Conservation (phyloP, 768 basidiomycete species). For the Agrocybe pediades region DNA sequence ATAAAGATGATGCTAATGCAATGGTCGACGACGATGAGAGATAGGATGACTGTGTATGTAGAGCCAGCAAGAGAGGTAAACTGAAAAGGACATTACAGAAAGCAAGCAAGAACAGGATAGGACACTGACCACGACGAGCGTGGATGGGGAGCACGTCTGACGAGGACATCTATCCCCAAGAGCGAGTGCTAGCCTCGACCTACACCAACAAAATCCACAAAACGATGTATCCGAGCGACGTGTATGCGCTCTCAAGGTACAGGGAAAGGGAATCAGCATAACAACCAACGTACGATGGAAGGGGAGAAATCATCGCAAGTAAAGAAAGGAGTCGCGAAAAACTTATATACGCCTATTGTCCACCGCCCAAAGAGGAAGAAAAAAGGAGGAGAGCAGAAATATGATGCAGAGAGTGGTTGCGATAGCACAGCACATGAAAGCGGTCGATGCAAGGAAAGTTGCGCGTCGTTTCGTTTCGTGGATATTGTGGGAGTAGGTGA, state of each 20-base stretch:
- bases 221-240: conserved; percentile 2
- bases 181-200: not conserved
- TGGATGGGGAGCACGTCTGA: not conserved
- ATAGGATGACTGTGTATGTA: not conserved
- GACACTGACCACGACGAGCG: not conserved
- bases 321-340: conserved; percentile 2
- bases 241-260: conserved; percentile 9
- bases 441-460: conserved; percentile 1
- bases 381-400: conserved; percentile 1
- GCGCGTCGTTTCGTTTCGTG: not conserved
- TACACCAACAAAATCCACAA: not conserved
- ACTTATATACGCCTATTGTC: conserved; percentile 13
- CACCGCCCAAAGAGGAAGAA: conserved; percentile 19
- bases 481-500: not conserved
- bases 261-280: not conserved
- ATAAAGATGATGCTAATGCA: not conserved
- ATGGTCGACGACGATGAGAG: no score
- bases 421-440: not conserved
- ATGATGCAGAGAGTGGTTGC: conserved; percentile 1
- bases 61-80: no score
- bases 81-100: not conserved
- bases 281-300: not conserved
- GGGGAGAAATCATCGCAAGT: conserved; percentile 3
- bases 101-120: not conserved
- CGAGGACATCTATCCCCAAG: not conserved